phyloP scores from a whole-genome alignment of 2,329 filamentous ascomycete species.

The Calonectria pteridis region DNA sequence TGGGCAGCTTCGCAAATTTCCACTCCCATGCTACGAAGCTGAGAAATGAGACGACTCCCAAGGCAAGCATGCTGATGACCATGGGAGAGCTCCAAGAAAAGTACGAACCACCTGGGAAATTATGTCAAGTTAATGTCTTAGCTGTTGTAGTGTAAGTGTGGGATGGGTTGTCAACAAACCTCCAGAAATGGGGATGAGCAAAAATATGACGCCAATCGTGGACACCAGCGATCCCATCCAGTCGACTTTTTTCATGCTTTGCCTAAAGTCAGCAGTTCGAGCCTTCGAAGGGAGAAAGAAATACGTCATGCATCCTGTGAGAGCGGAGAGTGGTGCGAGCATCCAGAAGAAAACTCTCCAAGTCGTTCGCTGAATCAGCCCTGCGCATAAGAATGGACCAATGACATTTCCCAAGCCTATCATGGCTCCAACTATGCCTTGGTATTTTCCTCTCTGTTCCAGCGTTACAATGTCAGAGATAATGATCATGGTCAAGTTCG shows the following conservation, averaged over 20 bases:
- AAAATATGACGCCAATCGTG: conserved; percentile 67
- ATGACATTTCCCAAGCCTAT: conserved; percentile 57
- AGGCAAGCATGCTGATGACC: conserved; percentile 79
- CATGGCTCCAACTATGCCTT: conserved; percentile 56
- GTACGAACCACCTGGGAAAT: conserved; percentile 41
- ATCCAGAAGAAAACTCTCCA: conserved; percentile 61
- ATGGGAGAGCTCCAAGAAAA: conserved; percentile 73
- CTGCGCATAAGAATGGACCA: conserved; percentile 59
- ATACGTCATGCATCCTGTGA: conserved; percentile 59
- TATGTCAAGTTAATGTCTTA: neutral
- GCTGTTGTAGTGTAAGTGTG: neutral
- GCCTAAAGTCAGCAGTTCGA: conserved; percentile 57
- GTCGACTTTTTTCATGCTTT: conserved; percentile 68
- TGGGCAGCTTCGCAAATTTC: conserved; percentile 77
- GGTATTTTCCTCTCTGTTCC: conserved; percentile 69
- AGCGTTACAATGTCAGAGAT: conserved; percentile 71
- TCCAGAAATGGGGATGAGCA: conserved; percentile 74
- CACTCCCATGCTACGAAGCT: conserved; percentile 79
- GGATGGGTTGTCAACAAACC: conserved; percentile 47
- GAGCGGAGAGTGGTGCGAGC: conserved; percentile 62
- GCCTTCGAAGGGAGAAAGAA: conserved; percentile 66
- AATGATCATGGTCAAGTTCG: conserved; percentile 71
- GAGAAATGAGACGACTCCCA: conserved; percentile 70
- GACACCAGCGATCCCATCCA: conserved; percentile 68
- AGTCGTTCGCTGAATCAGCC: conserved; percentile 51